Conservation (phyloP, 2,329 filamentous ascomycete genomes). For the Trichoderma sp. region DNA sequence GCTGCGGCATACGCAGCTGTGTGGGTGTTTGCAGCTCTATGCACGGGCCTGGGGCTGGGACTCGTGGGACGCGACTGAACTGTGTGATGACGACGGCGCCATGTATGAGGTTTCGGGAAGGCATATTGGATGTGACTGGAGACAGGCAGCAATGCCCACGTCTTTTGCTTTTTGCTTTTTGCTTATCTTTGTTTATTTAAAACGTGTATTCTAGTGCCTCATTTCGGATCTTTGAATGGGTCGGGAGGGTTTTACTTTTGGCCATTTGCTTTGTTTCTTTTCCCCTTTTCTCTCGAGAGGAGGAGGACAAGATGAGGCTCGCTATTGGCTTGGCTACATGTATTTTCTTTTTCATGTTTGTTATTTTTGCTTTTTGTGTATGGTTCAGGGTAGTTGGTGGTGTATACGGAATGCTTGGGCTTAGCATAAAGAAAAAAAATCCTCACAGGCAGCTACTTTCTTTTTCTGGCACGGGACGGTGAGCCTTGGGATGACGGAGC, state of each 20-base stretch:
- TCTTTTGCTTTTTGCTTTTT: background rate
- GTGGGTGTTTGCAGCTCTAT: slow-evolving; percentile 65
- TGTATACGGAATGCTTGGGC: background rate
- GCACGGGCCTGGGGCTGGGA: slow-evolving; percentile 56
- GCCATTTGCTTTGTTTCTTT: background rate
- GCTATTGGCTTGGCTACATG: background rate
- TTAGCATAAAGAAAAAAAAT: background rate
- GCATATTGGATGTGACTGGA: background rate
- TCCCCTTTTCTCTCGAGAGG: background rate
- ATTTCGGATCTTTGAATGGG: background rate
- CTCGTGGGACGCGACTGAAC: slow-evolving; percentile 46
- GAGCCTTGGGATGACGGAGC: background rate
- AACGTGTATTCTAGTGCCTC: slow-evolving; percentile 2
- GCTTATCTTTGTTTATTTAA: background rate
- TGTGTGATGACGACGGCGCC: background rate
- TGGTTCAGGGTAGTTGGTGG: slow-evolving; percentile 1
- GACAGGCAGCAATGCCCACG: background rate
- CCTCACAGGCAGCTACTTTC: background rate
- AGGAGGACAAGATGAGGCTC: background rate
- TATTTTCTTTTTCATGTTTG: background rate
- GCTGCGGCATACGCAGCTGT: slow-evolving; percentile 69
- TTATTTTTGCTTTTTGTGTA: slow-evolving; percentile 3
- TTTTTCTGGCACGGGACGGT: background rate
- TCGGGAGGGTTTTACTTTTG: background rate
- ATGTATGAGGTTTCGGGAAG: background rate